Base-by-base conservation (phyloP, 305 asterid species). In the Salvia sclarea region DNA sequence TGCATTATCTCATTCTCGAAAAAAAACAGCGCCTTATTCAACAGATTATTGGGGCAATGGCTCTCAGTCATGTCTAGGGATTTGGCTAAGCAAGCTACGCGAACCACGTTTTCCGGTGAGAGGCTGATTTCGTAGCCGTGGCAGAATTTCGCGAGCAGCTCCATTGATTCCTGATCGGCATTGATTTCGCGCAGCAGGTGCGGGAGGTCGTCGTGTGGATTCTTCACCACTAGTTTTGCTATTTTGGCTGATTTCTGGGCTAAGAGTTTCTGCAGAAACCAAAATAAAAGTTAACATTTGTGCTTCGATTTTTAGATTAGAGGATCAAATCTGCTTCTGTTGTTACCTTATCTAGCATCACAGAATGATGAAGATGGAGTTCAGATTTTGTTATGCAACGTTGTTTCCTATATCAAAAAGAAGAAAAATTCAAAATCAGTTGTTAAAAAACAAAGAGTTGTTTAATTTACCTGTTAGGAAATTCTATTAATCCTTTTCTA, bases 51-150 rank as follows among this genome's bases (percentile, higher is more conserved):
- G 1, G 73, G 61, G 75, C 82, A 71, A 28, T 89, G 91, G 8
- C 43, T 65, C 6, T 91, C 96, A 0, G 89, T 83, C 98, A 93
- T 93, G 10, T 78, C 95, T 0, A 93, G 92, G 81, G 84, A 79
- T 37, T 87, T 64, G 13, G 98, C 91, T 1, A 86, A 63, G 55
- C 92, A 84, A 24, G 86, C 81, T 0, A 93, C 81, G 3, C 77
- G 85, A 17, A 87, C 70, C 0, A 81, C 84, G 73, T 93, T 91
- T 41, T 89, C 87, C 2, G 88, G 38, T 1, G 93, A 75, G 3
- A 91, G 75, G 40, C 61, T 66, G 72, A 86, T 47, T 4, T 81
- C 80, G 17, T 28, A 89, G 50, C 97, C 97, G 49, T 88, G 88
- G 79, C 96, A 93, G 84, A 91, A 93, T 71, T 91, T 82, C 13